Evolutionary conservation across 495 filamentous ascomycete species (phyloP), one percentile per base, ranked within the genome.

Genomic region (Penicillium desertorum): DNA sequence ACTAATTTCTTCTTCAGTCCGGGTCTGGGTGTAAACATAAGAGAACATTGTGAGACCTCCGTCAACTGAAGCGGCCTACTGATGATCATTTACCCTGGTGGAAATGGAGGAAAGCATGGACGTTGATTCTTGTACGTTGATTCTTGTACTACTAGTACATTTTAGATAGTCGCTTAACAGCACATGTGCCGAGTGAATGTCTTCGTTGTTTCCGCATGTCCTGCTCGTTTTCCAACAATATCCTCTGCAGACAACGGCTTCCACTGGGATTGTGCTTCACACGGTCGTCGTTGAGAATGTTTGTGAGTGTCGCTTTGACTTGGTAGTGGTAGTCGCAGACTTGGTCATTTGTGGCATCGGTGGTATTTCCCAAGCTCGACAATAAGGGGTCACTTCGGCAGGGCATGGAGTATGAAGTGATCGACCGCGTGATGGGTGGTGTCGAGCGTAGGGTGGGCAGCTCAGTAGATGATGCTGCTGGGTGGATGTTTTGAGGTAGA

Each of bases 231-330:
- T 47, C 53, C 16, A 55, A 16, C 4, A 55, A 20, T 19, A 39
- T 41, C 4, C 30, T 36, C 34, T 55, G 53, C 11, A 55, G 34
- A 3, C 23, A 55, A 14, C 53, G 53, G 11, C 42, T 55, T n/a
- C 53, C 44, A 4, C 46, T 45, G 8, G 53, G 53, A 9, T 47
- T 36, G 7, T 47, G 53, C 32, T 55, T 55, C 7, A 55, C 43
- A 8, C 53, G 53, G 20, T 55, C 53, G 30, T 55, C 53, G 9
- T 55, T 55, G 44, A 55, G 53, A 32, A 55, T 55, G 34, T 55
- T 47, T 27, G 53, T 55, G 20, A 55, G 53, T 11, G 53, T 55
- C 5, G 44, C 53, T 20, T 55, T 55, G 53, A 55, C n/a, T 55
- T 47, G 44, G 32, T 41, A 22, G 0, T 47, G 53, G 43, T 47